These are phyloP conservation scores for Calocybe gangraenosa DNA, from an alignment of 768 basidiomycete species.

Conservation along the genomic window DNA sequence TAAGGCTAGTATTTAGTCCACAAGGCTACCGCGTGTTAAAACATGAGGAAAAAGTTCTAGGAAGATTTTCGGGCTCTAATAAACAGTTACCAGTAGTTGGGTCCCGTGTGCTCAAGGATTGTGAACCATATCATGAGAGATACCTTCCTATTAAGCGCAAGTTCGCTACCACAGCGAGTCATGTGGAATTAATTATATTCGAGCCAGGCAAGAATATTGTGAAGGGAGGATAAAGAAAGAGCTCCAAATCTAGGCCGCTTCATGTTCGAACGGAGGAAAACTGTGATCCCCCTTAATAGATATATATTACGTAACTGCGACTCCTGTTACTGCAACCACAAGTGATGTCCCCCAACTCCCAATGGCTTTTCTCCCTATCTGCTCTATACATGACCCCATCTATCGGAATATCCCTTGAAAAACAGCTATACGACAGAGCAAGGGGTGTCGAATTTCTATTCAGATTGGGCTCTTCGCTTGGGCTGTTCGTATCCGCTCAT, in stretches of 20 bases:
- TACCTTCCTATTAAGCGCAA: not conserved
- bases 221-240: no score
- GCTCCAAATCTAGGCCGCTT: no score
- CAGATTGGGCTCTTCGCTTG: conserved; percentile 73
- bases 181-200: not conserved
- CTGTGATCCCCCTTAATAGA: no score
- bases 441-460: conserved; percentile 85
- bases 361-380: conserved; percentile 71
- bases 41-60: conserved; percentile 3
- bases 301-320: no score
- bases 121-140: not conserved
- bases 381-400: conserved; percentile 60
- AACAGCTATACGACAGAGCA: conserved; percentile 74
- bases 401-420: conserved; percentile 45
- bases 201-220: no score
- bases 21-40: conserved; percentile 5
- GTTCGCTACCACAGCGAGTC: not conserved
- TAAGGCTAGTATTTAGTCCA: not conserved
- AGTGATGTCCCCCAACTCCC: conserved; percentile 28
- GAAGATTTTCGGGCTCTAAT: conserved; percentile 4
- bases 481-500: conserved; percentile 50
- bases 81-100: not conserved
- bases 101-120: conserved; percentile 4
- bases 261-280: no score
- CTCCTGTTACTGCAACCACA: no score